Conservation (phyloP, 1,284 basidiomycete species). For the Grifola frondosa region DNA sequence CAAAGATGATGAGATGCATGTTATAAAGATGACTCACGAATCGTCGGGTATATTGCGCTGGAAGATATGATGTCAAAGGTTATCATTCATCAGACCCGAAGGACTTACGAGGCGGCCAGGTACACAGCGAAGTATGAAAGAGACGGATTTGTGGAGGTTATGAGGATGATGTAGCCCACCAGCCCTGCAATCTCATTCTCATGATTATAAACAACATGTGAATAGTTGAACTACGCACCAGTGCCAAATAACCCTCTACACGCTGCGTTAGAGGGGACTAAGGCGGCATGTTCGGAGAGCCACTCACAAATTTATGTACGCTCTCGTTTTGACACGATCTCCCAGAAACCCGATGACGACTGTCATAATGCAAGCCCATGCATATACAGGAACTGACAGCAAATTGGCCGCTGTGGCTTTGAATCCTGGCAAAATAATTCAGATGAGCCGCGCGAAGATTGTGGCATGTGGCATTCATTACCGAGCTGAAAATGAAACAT, state of each 20-base stretch:
- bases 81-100: too few relatives aligned
- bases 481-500: conserved; percentile 1
- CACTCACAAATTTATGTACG: conserved; percentile 47
- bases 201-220: not conserved
- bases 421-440: conserved; percentile 35
- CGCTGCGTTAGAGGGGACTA: not conserved
- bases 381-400: conserved; percentile 52
- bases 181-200: conserved; percentile 29
- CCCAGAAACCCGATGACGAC: conserved; percentile 47
- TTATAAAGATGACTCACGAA: conserved; percentile 36
- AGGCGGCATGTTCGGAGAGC: too few relatives aligned
- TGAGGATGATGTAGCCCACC: conserved; percentile 53
- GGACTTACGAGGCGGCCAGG: conserved; percentile 46
- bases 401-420: conserved; percentile 52
- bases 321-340: conserved; percentile 46
- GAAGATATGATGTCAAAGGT: conserved; percentile 2
- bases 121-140: conserved; percentile 47
- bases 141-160: conserved; percentile 43
- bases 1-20: not conserved
- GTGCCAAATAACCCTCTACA: conserved; percentile 23
- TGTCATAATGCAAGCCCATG: conserved; percentile 50
- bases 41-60: conserved; percentile 48
- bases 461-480: too few relatives aligned
- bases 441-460: too few relatives aligned
- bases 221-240: conserved; percentile 3